phyloP scores from a whole-genome alignment of 768 basidiomycete genomes.

The Fomitopsis pulvina region DNA sequence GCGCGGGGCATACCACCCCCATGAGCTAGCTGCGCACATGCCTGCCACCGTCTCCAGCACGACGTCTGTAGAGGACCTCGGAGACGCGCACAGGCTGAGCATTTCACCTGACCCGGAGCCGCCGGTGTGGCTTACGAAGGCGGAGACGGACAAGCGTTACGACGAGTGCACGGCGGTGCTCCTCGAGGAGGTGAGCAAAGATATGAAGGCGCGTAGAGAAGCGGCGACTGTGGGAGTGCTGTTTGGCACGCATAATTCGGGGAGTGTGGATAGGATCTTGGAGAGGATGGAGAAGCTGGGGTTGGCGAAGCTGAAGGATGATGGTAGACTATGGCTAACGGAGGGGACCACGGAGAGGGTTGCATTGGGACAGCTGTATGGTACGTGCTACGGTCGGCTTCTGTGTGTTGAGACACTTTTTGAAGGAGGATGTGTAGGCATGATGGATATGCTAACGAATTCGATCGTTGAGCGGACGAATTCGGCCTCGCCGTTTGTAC shows the following conservation, averaged over 20 bases:
- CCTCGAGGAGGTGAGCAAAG: conserved; percentile 47
- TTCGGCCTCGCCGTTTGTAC: conserved; percentile 55
- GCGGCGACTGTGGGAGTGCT: conserved; percentile 52
- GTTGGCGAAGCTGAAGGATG: conserved; percentile 36
- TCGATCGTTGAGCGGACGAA: conserved; percentile 52
- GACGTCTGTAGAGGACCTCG: not conserved
- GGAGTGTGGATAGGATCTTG: conserved; percentile 56
- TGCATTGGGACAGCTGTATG: conserved; percentile 77
- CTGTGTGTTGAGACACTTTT: not conserved
- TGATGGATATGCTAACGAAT: conserved; percentile 79
- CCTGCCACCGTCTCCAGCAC: conserved; percentile 10
- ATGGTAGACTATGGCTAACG: conserved; percentile 31
- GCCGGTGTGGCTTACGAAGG: conserved; percentile 65
- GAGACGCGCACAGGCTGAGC: conserved; percentile 28
- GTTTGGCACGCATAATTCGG: conserved; percentile 86
- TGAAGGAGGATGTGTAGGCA: conserved; percentile 42
- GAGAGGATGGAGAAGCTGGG: conserved; percentile 50
- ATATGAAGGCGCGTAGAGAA: conserved; percentile 28
- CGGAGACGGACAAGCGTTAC: conserved; percentile 70
- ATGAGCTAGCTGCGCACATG: conserved; percentile 54
- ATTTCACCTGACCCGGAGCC: conserved; percentile 53
- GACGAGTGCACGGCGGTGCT: conserved; percentile 53
- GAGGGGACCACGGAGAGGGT: conserved; percentile 59
- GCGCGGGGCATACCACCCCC: conserved; percentile 84
- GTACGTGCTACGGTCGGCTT: conserved; percentile 31